Percentiles rank a stretch among this genome's conserved stretches.
These are phyloP conservation scores for Nemania sp. DNA, from an alignment of 2,329 filamentous ascomycete genomes.

Conservation along the genomic window DNA sequence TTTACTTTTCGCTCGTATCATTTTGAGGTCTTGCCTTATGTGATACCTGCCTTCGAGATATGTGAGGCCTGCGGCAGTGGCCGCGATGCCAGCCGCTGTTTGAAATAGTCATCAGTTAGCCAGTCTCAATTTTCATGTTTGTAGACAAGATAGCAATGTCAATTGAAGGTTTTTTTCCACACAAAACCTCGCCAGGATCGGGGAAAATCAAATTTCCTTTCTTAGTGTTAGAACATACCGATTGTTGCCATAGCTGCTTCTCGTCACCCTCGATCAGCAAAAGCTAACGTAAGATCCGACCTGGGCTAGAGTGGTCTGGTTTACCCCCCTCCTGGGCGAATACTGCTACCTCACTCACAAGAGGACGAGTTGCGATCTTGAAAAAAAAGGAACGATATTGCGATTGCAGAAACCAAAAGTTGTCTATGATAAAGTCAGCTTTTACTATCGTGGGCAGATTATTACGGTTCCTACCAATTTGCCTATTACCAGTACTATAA, in stretches of 20 bases:
- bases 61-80: conserved; percentile 56
- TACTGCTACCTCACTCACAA: neutral
- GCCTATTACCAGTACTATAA: conserved; percentile 7
- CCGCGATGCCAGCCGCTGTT: conserved; percentile 50
- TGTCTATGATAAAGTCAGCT: conserved; percentile 4
- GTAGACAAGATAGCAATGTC: neutral
- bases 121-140: neutral
- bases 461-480: neutral
- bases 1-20: conserved; percentile 58
- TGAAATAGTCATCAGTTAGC: conserved; percentile 18
- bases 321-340: neutral
- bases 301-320: neutral
- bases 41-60: conserved; percentile 79
- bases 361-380: neutral
- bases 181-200: neutral
- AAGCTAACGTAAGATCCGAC: neutral
- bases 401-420: neutral
- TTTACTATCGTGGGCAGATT: neutral
- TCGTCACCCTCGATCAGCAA: neutral
- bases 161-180: no score
- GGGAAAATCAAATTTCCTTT: neutral
- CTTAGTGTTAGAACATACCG: conserved; percentile 27
- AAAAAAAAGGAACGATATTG: neutral
- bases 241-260: conserved; percentile 34
- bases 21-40: conserved; percentile 69